Percentiles rank a stretch among this genome's conserved stretches.
These are phyloP conservation scores for Cyclotella atomus DNA, from an alignment of 108 stramenopile genomes.

Conservation along the genomic window DNA sequence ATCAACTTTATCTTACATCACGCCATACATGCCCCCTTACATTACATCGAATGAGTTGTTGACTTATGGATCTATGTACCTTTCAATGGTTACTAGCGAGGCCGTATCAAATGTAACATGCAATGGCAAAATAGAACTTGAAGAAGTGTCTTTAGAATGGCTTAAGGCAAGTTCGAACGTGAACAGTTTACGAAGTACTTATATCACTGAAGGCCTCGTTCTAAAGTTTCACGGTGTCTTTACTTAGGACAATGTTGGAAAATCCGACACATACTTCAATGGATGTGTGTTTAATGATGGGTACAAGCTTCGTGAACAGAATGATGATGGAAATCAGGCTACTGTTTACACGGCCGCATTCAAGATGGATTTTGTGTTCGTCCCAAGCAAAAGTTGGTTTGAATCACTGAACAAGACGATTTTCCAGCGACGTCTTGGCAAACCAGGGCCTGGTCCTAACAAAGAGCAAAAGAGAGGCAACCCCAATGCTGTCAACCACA, in stretches of 20 bases:
- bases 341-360: not conserved
- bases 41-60: no score
- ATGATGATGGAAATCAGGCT: not conserved
- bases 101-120: not conserved
- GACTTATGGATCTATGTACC: no score
- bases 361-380: not conserved
- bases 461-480: not conserved
- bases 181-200: not conserved
- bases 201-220: not conserved
- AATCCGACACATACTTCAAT: not conserved
- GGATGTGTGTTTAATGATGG: not conserved
- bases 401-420: not conserved
- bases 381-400: not conserved
- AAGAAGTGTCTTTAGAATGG: not conserved
- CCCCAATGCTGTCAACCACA: no score
- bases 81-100: no score
- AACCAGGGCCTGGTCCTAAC: not conserved
- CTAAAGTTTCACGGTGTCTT: not conserved
- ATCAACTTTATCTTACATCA: no score
- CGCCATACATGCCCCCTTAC: no score
- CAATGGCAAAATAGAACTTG: not conserved
- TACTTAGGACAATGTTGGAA: not conserved
- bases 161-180: not conserved
- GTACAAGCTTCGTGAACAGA: not conserved
- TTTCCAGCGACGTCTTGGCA: not conserved